Conservation (phyloP, 345 rosid genomes). For the Draba incana region DNA sequence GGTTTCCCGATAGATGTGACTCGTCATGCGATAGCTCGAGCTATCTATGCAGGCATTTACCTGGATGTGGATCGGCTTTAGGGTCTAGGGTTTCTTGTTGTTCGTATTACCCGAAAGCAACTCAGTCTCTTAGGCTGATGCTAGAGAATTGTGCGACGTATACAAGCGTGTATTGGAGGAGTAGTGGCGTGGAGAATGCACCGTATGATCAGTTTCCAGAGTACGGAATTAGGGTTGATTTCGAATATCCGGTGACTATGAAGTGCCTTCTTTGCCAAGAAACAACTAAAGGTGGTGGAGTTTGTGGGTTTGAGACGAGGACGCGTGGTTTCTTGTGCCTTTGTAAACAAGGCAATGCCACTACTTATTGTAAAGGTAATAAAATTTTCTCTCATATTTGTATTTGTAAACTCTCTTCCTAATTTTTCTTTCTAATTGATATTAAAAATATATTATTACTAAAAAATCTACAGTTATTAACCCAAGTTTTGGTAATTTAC, state of each 20-base stretch:
- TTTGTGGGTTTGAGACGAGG: constrained; percentile 68
- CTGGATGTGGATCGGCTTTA: constrained; percentile 59
- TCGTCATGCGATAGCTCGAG: constrained; percentile 89
- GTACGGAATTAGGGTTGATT: constrained; percentile 84
- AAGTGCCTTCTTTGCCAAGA: constrained; percentile 86
- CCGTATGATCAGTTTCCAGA: constrained; percentile 74
- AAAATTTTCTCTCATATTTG: neutral
- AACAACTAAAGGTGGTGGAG: constrained; percentile 67
- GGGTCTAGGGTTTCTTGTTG: constrained; percentile 68
- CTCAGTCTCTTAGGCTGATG: constrained; percentile 85
- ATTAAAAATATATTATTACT: neutral
- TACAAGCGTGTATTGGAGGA: constrained; percentile 88
- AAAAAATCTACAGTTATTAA: too few relatives aligned
- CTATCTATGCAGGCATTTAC: constrained; percentile 87
- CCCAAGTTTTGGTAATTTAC: neutral
- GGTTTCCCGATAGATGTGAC: constrained; percentile 86
- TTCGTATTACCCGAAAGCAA: constrained; percentile 79
- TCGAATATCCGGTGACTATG: constrained; percentile 75
- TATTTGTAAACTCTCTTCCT: neutral
- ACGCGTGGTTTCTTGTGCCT: constrained; percentile 70
- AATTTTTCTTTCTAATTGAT: neutral
- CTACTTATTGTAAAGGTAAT: constrained; percentile 72
- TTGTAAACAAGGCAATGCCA: constrained; percentile 63
- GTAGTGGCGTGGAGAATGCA: constrained; percentile 44
- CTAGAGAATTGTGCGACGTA: constrained; percentile 76